A percentile compares a stretch with the other conserved stretches of the same genome.
These are phyloP conservation scores for Blastobotrys terrestris DNA, from an alignment of 805 yeast species.

Conservation along the genomic window DNA sequence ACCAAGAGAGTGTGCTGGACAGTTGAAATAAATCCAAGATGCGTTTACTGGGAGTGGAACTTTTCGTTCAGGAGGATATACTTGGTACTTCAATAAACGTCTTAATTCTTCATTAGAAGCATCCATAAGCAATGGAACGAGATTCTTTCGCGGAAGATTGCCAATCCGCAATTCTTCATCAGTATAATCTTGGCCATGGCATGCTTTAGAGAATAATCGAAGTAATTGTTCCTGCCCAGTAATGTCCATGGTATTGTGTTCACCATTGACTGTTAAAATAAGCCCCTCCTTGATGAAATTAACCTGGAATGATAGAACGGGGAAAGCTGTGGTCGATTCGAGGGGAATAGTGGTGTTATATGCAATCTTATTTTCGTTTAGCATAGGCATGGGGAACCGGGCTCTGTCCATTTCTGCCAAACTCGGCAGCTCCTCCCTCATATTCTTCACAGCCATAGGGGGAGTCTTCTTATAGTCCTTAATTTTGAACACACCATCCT, in stretches of 20 bases:
- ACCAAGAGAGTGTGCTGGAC: background rate
- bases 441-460: conserved; percentile 8
- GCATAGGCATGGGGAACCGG: conserved; percentile 7
- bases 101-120: background rate
- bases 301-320: conserved; percentile 8
- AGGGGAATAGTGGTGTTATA: conserved; percentile 6
- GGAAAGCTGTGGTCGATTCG: background rate
- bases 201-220: conserved; percentile 10
- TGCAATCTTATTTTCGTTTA: conserved; percentile 9
- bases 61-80: background rate
- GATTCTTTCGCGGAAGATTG: conserved; percentile 1
- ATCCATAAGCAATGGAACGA: conserved; percentile 2
- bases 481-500: conserved; percentile 4
- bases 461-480: conserved; percentile 3
- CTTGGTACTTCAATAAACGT: background rate
- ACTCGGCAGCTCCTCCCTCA: conserved; percentile 3
- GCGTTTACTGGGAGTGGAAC: background rate
- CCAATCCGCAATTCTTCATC: conserved; percentile 3
- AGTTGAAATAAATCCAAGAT: conserved; percentile 9
- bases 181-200: conserved; percentile 6
- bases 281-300: conserved; percentile 8
- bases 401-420: conserved; percentile 4
- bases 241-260: conserved; percentile 11
- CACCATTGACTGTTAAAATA: conserved; percentile 8
- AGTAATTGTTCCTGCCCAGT: conserved; percentile 8